A percentile compares a stretch with the other conserved stretches of the same genome.
phyloP scores from a whole-genome alignment of 2,329 filamentous ascomycete species.

The Colletotrichum brevisporum region DNA sequence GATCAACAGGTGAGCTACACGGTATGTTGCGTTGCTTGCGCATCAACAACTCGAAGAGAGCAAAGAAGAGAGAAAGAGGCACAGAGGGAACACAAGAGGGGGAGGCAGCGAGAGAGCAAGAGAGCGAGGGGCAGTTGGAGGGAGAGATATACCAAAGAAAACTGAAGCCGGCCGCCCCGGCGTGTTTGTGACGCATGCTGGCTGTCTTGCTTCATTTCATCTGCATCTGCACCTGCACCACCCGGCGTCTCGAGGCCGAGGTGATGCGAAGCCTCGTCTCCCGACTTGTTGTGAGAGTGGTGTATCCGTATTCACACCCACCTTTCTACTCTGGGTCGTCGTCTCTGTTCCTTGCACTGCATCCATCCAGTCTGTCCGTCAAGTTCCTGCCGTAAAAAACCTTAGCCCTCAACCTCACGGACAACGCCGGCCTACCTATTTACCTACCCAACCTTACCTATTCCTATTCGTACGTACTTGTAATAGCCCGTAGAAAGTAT shows the following conservation, averaged over 20 bases:
- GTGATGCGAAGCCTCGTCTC: not conserved
- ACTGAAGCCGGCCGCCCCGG: not conserved
- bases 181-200: not conserved
- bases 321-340: conserved; percentile 24
- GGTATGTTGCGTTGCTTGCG: not conserved
- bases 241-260: not conserved
- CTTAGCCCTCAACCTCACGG: conserved; percentile 3
- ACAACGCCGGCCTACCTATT: not conserved
- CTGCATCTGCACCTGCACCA: not conserved
- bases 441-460: conserved; percentile 1
- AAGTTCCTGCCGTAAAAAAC: conserved; percentile 21
- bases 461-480: not conserved
- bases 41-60: not conserved
- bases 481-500: not conserved
- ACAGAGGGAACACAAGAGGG: too few relatives aligned
- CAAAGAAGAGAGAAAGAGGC: not conserved
- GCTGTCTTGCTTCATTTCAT: not conserved
- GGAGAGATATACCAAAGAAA: conserved; percentile 1
- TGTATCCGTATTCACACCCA: not conserved
- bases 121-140: not conserved
- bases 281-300: not conserved
- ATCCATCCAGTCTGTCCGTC: conserved; percentile 22
- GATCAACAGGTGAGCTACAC: not conserved
- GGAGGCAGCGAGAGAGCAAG: not conserved
- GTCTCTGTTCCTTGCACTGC: conserved; percentile 15